phyloP scores from a whole-genome alignment of 1,284 basidiomycete genomes.

The Ganoderma leucocontextum region DNA sequence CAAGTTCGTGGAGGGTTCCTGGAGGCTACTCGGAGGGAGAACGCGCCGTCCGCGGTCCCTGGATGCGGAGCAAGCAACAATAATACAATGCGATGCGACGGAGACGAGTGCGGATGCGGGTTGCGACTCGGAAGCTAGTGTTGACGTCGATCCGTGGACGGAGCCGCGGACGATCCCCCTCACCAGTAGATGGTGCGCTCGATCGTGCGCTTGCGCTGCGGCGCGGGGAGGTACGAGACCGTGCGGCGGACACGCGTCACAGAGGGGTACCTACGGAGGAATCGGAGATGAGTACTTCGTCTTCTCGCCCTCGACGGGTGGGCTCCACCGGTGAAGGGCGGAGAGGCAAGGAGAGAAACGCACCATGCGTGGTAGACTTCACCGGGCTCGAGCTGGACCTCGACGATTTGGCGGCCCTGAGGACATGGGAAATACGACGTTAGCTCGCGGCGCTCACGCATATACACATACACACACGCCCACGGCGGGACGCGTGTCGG shows the following conservation, averaged over 20 bases:
- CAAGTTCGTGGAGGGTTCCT: not conserved
- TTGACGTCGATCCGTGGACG: not conserved
- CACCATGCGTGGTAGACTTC: slow-evolving; percentile 76
- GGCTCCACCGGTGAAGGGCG: no score
- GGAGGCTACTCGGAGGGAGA: not conserved
- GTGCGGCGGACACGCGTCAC: slow-evolving; percentile 78
- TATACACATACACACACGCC: not conserved
- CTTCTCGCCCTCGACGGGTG: no score
- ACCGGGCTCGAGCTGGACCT: slow-evolving; percentile 76
- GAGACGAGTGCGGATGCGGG: not conserved
- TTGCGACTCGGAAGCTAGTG: not conserved
- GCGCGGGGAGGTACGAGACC: slow-evolving; percentile 59
- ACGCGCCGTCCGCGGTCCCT: not conserved
- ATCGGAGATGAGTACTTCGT: not conserved
- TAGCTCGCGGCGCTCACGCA: not conserved
- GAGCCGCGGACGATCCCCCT: slow-evolving; percentile 21
- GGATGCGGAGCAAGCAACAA: slow-evolving; percentile 7
- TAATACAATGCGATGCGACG: slow-evolving; percentile 7
- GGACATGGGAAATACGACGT: not conserved
- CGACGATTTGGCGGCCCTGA: slow-evolving; percentile 80
- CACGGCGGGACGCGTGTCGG: not conserved
- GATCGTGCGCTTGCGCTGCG: slow-evolving; percentile 56
- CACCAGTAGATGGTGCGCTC: slow-evolving; percentile 80
- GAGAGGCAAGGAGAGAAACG: slow-evolving; percentile 24
- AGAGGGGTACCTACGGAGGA: slow-evolving; percentile 63